Conservation (phyloP, 768 basidiomycete species). For the Piloderma croceum region DNA sequence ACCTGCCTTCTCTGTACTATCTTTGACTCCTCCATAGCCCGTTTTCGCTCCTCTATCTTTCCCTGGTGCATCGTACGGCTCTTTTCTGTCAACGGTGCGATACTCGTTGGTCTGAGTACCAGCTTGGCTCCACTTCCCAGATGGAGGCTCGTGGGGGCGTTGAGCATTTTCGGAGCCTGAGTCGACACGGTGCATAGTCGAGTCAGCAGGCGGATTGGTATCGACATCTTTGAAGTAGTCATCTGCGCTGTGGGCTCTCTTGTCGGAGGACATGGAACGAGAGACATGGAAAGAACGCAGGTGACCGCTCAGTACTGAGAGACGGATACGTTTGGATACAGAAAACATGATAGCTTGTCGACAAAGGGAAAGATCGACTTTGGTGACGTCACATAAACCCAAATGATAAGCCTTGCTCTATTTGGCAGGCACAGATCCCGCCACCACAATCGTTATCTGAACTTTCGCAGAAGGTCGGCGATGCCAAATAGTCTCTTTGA, state of each 20-base stretch:
- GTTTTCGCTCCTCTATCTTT: slow-evolving; percentile 19
- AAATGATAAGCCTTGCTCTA: too few relatives aligned
- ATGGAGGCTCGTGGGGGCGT: slow-evolving; percentile 45
- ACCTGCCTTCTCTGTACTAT: slow-evolving; percentile 20
- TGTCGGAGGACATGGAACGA: too few relatives aligned
- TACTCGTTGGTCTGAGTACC: slow-evolving; percentile 31
- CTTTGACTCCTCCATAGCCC: slow-evolving; percentile 13
- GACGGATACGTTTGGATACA: too few relatives aligned
- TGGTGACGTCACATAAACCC: too few relatives aligned
- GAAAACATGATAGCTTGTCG: too few relatives aligned
- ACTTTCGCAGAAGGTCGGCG: too few relatives aligned
- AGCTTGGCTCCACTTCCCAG: slow-evolving; percentile 39
- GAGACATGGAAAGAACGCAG: too few relatives aligned
- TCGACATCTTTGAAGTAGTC: slow-evolving; percentile 46
- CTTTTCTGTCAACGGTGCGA: slow-evolving; percentile 17
- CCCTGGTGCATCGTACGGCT: slow-evolving; percentile 20
- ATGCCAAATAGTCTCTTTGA: too few relatives aligned
- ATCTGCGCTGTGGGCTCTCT: slow-evolving; percentile 32
- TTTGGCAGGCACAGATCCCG: too few relatives aligned
- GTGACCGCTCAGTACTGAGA: too few relatives aligned
- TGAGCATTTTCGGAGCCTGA: slow-evolving; percentile 37
- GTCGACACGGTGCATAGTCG: slow-evolving; percentile 44
- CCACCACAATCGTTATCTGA: too few relatives aligned
- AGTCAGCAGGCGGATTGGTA: slow-evolving; percentile 34
- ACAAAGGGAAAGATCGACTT: too few relatives aligned